Evolutionary conservation across 1,284 basidiomycete genomes (phyloP).

Genomic region (Calocybe gambosa): DNA sequence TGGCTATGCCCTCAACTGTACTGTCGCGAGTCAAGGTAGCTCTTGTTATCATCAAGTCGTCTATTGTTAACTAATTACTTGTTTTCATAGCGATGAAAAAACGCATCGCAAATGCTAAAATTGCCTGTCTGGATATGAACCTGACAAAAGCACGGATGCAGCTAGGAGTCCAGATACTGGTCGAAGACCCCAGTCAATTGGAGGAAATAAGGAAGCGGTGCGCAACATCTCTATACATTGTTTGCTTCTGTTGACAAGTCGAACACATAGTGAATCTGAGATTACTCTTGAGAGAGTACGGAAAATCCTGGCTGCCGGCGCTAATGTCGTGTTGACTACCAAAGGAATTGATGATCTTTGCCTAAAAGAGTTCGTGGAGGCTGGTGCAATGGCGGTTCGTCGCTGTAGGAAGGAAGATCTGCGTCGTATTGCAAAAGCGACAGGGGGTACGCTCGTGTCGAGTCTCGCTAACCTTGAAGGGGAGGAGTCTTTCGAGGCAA

Average conservation of each 20-base stretch:
- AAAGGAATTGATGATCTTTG: constrained; percentile 99
- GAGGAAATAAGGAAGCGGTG: constrained; percentile 94
- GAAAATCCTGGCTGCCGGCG: constrained; percentile 94
- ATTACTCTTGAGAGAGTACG: constrained; percentile 95
- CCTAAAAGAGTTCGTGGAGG: constrained; percentile 98
- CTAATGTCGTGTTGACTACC: constrained; percentile 96
- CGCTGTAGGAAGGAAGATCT: constrained; percentile 98
- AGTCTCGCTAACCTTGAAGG: constrained; percentile 96
- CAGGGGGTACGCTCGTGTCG: constrained; percentile 90
- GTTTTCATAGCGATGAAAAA: constrained; percentile 87
- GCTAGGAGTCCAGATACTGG: constrained; percentile 94
- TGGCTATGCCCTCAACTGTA: constrained; percentile 98
- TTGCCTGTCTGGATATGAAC: constrained; percentile 98
- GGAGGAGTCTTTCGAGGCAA: constrained; percentile 95
- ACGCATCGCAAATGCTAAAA: constrained; percentile 88
- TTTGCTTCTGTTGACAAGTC: too few relatives aligned
- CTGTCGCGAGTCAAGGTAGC: constrained; percentile 94
- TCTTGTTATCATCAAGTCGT: constrained; percentile 6
- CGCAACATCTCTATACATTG: neutral
- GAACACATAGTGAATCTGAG: constrained; percentile 73
- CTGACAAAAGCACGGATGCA: constrained; percentile 98
- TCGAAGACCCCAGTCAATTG: constrained; percentile 94
- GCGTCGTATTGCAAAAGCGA: constrained; percentile 94
- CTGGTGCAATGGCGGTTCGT: constrained; percentile 97
- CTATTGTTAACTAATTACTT: neutral